A percentile compares a stretch with the other conserved stretches of the same genome.
Evolutionary conservation across 352 stramenopile genomes (phyloP).

Genomic region (Phytophthora fragariae): DNA sequence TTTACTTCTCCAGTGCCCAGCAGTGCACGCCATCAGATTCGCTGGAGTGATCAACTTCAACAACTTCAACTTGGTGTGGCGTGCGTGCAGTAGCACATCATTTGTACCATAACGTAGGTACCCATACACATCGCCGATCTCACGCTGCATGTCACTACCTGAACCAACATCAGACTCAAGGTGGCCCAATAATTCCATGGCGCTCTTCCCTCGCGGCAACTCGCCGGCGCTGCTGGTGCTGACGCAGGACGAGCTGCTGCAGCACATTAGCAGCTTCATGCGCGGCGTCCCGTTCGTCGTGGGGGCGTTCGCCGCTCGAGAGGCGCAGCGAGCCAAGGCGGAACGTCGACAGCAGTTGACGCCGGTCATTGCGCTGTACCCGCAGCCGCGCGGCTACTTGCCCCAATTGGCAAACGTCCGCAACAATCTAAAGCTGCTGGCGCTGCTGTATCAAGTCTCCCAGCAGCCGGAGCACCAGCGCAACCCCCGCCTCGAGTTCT

Average conservation of each 20-base stretch:
- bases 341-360: neutral
- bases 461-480: conserved; percentile 13
- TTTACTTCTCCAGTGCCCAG: neutral
- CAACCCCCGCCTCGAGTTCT: conserved; percentile 39
- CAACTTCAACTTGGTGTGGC: conserved; percentile 1
- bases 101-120: neutral
- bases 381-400: conserved; percentile 37
- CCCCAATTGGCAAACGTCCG: conserved; percentile 43
- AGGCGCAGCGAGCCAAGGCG: conserved; percentile 7
- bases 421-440: conserved; percentile 33
- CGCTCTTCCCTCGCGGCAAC: conserved; percentile 14
- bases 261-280: conserved; percentile 40
- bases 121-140: neutral
- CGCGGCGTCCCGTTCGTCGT: conserved; percentile 38
- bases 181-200: conserved; percentile 3
- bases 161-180: neutral
- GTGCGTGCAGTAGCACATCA: neutral
- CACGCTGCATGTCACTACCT: neutral
- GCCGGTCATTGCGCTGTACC: conserved; percentile 26
- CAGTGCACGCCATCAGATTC: neutral
- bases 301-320: conserved; percentile 28
- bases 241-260: conserved; percentile 33
- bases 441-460: conserved; percentile 21
- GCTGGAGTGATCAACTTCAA: conserved; percentile 7
- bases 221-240: conserved; percentile 36